These are phyloP conservation scores for Agrocybe praecox DNA, from an alignment of 768 basidiomycete genomes.

Conservation along the genomic window DNA sequence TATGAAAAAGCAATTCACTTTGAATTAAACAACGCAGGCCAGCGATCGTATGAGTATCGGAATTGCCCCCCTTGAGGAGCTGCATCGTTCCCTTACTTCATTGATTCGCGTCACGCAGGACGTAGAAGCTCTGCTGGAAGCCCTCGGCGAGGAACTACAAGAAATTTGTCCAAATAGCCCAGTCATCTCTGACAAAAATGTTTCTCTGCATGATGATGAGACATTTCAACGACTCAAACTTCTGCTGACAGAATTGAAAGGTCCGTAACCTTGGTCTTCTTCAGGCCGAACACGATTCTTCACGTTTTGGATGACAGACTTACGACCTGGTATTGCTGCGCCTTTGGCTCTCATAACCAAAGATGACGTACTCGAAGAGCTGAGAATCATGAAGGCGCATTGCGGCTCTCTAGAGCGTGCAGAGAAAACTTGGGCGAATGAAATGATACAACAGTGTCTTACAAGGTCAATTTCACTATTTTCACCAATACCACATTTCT, in stretches of 20 bases:
- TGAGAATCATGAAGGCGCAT: slow-evolving; percentile 8
- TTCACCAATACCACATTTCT: background rate
- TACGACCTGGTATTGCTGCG: background rate
- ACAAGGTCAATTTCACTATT: slow-evolving; percentile 6
- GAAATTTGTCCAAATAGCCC: slow-evolving; percentile 9
- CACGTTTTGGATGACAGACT: slow-evolving; percentile 1
- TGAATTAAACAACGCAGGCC: background rate
- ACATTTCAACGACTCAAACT: slow-evolving; percentile 10
- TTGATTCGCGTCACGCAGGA: slow-evolving; percentile 14
- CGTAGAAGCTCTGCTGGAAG: slow-evolving; percentile 21
- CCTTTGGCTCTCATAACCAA: slow-evolving; percentile 12
- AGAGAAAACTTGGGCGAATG: slow-evolving; percentile 15
- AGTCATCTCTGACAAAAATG: background rate
- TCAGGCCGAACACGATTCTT: background rate
- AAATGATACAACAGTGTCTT: slow-evolving; percentile 8
- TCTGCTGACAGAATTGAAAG: slow-evolving; percentile 12
- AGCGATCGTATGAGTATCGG: slow-evolving; percentile 5
- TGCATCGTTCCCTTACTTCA: slow-evolving; percentile 13
- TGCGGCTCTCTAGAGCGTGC: slow-evolving; percentile 2
- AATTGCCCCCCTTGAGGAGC: slow-evolving; percentile 13
- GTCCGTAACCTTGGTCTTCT: background rate
- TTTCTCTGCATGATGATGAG: slow-evolving; percentile 2
- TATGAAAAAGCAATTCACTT: background rate
- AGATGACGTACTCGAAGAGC: slow-evolving; percentile 20
- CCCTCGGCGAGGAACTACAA: slow-evolving; percentile 23